These are phyloP conservation scores for Metarhizium guizhouense DNA, from an alignment of 2,329 filamentous ascomycete genomes.

Conservation along the genomic window DNA sequence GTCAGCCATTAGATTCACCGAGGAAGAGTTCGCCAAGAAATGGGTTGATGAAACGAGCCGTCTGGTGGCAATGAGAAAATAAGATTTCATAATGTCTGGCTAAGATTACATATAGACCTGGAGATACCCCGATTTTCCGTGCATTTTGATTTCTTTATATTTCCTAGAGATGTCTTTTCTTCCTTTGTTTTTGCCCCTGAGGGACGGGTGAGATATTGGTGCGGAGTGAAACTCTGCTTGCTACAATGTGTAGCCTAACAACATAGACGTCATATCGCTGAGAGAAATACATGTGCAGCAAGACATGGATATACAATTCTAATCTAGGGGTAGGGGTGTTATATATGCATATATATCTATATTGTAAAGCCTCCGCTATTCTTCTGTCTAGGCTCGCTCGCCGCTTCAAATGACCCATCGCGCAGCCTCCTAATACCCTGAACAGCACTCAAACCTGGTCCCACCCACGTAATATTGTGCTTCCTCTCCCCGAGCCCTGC, in stretches of 20 bases:
- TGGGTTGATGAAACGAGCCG: slow-evolving; percentile 71
- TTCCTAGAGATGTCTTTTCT: no score
- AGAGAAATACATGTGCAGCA: slow-evolving; percentile 1
- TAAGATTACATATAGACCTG: slow-evolving; percentile 17
- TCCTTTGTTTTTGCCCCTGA: no score
- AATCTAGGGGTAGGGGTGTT: neutral
- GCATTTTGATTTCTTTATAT: neutral
- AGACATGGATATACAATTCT: neutral
- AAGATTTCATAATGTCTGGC: slow-evolving; percentile 10
- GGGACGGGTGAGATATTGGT: no score
- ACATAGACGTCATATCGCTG: no score
- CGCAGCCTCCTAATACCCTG: slow-evolving; percentile 55
- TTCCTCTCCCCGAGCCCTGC: slow-evolving; percentile 54
- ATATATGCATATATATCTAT: slow-evolving; percentile 12
- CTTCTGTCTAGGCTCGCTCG: slow-evolving; percentile 63
- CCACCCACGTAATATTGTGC: slow-evolving; percentile 64
- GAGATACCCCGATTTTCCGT: slow-evolving; percentile 26
- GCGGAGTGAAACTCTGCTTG: no score
- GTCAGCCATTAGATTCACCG: slow-evolving; percentile 78
- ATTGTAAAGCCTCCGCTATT: slow-evolving; percentile 56
- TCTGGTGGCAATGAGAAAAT: slow-evolving; percentile 45
- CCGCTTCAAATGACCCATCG: slow-evolving; percentile 69
- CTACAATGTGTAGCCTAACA: no score
- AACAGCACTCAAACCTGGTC: slow-evolving; percentile 54
- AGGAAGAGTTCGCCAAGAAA: slow-evolving; percentile 70